These are phyloP conservation scores for Cucumis melo DNA, from an alignment of 306 rosid species.

Conservation along the genomic window DNA sequence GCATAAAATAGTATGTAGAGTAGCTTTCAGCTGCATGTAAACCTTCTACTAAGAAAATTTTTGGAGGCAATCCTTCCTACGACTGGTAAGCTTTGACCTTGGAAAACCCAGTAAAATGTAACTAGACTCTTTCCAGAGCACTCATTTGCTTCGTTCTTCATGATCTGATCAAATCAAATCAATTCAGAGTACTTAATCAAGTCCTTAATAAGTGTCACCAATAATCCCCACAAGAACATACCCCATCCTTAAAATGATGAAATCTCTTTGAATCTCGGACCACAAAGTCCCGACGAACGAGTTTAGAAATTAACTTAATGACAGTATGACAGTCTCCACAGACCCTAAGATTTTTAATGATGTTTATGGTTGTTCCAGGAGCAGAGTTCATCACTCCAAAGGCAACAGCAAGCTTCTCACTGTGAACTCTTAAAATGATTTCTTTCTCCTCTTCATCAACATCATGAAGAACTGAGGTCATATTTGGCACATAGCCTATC, in stretches of 20 bases:
- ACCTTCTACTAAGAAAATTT: not conserved
- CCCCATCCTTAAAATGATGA: conserved; percentile 62
- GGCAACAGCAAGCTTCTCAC: conserved; percentile 78
- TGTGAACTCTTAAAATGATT: conserved; percentile 59
- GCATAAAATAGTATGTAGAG: not conserved
- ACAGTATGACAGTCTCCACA: conserved; percentile 59
- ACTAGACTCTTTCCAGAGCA: not conserved
- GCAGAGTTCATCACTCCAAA: conserved; percentile 56
- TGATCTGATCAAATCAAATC: not conserved
- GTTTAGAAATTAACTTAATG: conserved; percentile 53
- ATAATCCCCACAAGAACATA: conserved; percentile 62
- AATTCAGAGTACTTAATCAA: not conserved
- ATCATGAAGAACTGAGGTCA: conserved; percentile 55
- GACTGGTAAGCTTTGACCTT: not conserved
- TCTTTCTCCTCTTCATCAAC: conserved; percentile 73
- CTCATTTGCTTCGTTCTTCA: not conserved
- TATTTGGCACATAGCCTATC: conserved; percentile 43
- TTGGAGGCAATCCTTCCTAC: not conserved
- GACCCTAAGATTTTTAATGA: conserved; percentile 60
- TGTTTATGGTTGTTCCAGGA: conserved; percentile 44
- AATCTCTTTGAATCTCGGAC: conserved; percentile 69
- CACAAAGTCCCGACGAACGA: conserved; percentile 36
- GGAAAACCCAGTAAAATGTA: not conserved
- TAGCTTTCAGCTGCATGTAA: not conserved
- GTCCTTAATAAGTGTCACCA: conserved; percentile 29